Percentiles rank a stretch among this genome's conserved stretches.
Conservation (phyloP, 345 rosid species). For the Rhodamnia argentea region DNA sequence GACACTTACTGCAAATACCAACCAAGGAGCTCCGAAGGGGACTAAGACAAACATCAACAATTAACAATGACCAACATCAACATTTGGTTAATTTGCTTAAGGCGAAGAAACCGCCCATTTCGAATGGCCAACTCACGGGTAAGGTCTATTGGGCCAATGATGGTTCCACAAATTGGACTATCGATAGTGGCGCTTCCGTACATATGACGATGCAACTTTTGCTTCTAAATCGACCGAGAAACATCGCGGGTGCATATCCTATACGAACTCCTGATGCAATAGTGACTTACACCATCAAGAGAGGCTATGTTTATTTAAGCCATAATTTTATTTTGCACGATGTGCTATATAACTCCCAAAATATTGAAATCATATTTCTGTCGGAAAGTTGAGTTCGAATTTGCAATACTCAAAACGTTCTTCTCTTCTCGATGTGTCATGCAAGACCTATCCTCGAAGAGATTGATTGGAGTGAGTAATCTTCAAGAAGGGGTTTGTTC, state of each 20-base stretch:
- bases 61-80: not conserved
- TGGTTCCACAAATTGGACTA: not conserved
- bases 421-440: not conserved
- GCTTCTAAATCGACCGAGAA: not conserved
- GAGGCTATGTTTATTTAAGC: not conserved
- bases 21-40: not conserved
- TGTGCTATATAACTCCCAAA: not conserved
- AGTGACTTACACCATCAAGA: no score
- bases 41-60: not conserved
- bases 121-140: no score
- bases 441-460: conserved; percentile 2
- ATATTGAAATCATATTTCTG: not conserved
- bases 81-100: not conserved
- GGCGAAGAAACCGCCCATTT: not conserved
- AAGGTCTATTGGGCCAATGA: not conserved
- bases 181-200: not conserved
- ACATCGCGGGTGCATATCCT: not conserved
- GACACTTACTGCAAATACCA: no score
- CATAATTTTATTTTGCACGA: not conserved
- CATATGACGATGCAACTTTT: not conserved
- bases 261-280: not conserved
- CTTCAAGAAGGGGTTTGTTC: not conserved
- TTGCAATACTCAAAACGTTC: not conserved
- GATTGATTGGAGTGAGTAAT: not conserved
- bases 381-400: not conserved